phyloP scores from a whole-genome alignment of 495 filamentous ascomycete genomes.

The Bacidia gigantensis region DNA sequence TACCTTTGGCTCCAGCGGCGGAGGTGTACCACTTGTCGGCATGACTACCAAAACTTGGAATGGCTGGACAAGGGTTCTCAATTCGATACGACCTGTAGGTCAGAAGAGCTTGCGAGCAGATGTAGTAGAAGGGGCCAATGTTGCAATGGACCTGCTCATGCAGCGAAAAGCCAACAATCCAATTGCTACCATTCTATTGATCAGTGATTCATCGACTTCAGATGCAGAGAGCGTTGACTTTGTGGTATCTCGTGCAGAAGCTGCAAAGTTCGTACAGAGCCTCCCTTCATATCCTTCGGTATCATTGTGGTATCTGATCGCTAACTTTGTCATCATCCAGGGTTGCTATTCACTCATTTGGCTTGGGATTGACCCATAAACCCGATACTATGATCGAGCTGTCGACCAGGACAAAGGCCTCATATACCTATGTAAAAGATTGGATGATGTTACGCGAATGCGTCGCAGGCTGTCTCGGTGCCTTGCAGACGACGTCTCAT shows the following conservation, averaged over 20 bases:
- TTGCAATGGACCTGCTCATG: conserved; percentile 98
- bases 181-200: conserved; percentile 88
- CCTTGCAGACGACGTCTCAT: conserved; percentile 93
- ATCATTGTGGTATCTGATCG: conserved; percentile 3
- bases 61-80: conserved; percentile 79
- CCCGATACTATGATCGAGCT: conserved; percentile 98
- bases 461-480: conserved; percentile 83
- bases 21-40: conserved; percentile 88
- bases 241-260: conserved; percentile 93
- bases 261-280: conserved; percentile 64
- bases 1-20: conserved; percentile 90
- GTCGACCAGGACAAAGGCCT: conserved; percentile 88
- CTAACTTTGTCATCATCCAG: conserved; percentile 32
- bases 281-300: conserved; percentile 8
- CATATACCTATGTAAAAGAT: conserved; percentile 96
- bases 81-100: conserved; percentile 81
- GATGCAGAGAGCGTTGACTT: conserved; percentile 96
- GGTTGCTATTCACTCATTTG: conserved; percentile 93
- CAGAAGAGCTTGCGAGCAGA: conserved; percentile 95
- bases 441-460: conserved; percentile 99
- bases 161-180: conserved; percentile 93
- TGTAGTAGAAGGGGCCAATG: conserved; percentile 95
- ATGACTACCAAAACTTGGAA: conserved; percentile 92
- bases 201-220: conserved; percentile 97
- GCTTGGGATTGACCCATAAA: conserved; percentile 92